Evolutionary conservation across 257 asterid species (phyloP), one percentile per base, ranked within the genome.

Genomic region (Jasminum sambac): DNA sequence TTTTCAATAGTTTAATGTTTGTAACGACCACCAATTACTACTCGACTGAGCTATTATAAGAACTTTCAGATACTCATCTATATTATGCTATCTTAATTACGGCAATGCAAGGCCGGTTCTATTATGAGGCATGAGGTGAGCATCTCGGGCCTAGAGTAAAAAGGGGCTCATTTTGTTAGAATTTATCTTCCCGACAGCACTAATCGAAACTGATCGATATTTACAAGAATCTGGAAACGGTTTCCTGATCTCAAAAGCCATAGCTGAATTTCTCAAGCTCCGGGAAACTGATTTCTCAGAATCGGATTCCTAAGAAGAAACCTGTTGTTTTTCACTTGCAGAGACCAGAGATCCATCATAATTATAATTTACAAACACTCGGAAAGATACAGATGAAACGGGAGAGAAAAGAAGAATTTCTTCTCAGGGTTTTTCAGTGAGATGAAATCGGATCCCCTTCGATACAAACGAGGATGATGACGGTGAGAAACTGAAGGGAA

Each of bases 161-260:
- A n/a, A n/a, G n/a, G n/a, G n/a, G n/a, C n/a, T n/a, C n/a, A n/a
- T n/a, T n/a, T n/a, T n/a, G n/a, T n/a, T n/a, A n/a, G n/a, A n/a
- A n/a, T n/a, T n/a, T n/a, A n/a, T n/a, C n/a, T 86, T 87, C 75
- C 76, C 96, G 82, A 62, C 74, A 71, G 97, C 95, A 77, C 64
- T 79, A 63, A 87, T 81, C n/a, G 78, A 73, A 41, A 83, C 74
- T 39, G 96, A 84, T 72, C 83, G 83, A 71, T 64, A 64, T 71
- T 83, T 77, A 67, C 67, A 71, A 30, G 70, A 64, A 39, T 24
- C 67, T 3, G 80, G 76, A 7, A 77, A 59, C 37, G 72, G 55
- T 63, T 74, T 83, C 8, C 80, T 82, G 79, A 85, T 76, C 38
- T 83, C 88, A 71, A 72, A 68, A 72, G 77, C 75, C 70, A 73